Evolutionary conservation across 1,284 basidiomycete genomes (phyloP), one percentile per base, ranked within the genome.

Genomic region (Athelia psychrophila): DNA sequence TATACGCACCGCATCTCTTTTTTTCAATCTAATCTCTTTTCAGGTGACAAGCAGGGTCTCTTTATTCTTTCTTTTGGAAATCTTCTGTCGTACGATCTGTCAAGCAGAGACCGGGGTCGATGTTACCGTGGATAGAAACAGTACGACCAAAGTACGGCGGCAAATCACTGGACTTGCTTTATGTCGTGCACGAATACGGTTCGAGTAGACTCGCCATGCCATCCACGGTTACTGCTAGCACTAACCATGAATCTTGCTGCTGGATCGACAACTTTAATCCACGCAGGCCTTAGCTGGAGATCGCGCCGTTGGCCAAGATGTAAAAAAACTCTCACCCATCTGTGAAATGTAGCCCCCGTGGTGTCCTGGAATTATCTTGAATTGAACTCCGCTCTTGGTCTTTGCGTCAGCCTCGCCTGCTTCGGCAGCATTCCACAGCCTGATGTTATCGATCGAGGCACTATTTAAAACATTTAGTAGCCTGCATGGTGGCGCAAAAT

Each of bases 361-460:
- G 71, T 98, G 95, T 0, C 96, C 96, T 3, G 95, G 91, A 35
- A 99, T 92, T 56, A 98, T 97, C 70, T 94, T 94, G 78, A 98
- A 98, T 57, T 89, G 89, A 18, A 87, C 85, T 8, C 85, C 81
- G 58, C 81, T 80, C 65, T 77, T 84, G 51, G 74, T 71, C 62
- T 77, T 81, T 8, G 75, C 76, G 61, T 90, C 88, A 8, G 76
- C 70, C 61, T 91, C 84, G 49, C 80, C 81, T 42, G 83, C 81
- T 58, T 93, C 89, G 19, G 83, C 80, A 25, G 90, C 91, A 63
- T 98, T 94, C 95, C 95, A 99, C 42, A 99, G 68, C 24, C 97
- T 80, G 53, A 99, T 83, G 64, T 98, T 98, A 72, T 99, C 96
- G 52, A 86, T 83, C 16, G 93, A 95, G 8, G 93, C 96, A 54